Base-by-base conservation (phyloP, 768 basidiomycete genomes). In the Lentinula edodes region DNA sequence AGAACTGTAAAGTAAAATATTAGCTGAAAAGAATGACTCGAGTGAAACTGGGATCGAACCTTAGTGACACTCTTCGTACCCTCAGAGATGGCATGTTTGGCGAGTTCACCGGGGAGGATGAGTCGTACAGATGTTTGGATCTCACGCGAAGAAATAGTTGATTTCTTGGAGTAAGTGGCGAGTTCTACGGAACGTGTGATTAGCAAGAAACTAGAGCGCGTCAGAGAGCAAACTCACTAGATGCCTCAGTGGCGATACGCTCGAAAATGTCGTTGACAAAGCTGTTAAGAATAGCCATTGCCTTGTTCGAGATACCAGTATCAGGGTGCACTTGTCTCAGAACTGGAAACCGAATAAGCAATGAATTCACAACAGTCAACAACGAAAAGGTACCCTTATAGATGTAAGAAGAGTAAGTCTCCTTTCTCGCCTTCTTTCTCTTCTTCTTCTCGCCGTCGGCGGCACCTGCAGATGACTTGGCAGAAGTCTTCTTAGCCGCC, bases 271-370 rank as follows among this genome's bases (percentile, higher is more conserved):
- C 94, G 69, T 95, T 95, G 70, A 97, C 94, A 71, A 97, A 97
- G 61, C 89, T 92, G 83, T 96, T 96, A 61, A 97, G 77, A 72
- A 97, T 95, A 63, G 93, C 90, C 93, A 96, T 95, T 20, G 93
- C 94, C 83, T 96, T 96, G 87, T 97, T 98, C 60, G 95, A 95
- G 79, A 98, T 98, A 88, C 95, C 96, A 55, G 93, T 98, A 71
- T 98, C 96, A 56, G 95, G 94, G 81, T 98, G 96, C 62, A 98
- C 95, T 80, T 98, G 94, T 78, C 93, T 94, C 64, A 96, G 85
- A 68, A 95, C 94, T 93, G 68, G 48, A 65, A 39, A 3, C 3
- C 3, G 3, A 28, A 28, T 28, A 52, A 23, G 23, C 35, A 48
- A 6, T 62, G 57, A 5, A 28, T 2, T 7, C 12, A n/a, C n/a